A percentile compares a stretch with the other conserved stretches of the same genome.
phyloP scores from a whole-genome alignment of 164 flowering plant genomes.

The Cinnamomum micranthum region DNA sequence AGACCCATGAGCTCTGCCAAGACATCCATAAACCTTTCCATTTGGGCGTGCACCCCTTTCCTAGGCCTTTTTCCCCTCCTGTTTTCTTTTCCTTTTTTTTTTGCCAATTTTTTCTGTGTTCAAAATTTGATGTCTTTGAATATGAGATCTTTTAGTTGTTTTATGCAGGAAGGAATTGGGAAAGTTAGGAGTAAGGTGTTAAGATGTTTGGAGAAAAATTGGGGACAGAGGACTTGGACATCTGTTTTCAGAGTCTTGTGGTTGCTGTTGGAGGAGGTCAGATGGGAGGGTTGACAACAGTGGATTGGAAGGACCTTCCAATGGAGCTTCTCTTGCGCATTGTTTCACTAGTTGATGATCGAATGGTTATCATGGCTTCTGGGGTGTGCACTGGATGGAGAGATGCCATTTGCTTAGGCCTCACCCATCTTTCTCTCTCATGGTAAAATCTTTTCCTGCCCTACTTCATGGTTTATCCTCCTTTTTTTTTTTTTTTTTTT shows the following conservation, averaged over 20 bases:
- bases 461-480: neutral
- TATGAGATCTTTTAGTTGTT: neutral
- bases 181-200: neutral
- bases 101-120: too few species aligned
- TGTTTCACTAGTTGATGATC: conserved; percentile 78
- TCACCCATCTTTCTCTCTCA: conserved; percentile 69
- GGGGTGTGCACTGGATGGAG: conserved; percentile 99
- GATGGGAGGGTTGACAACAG: conserved; percentile 26
- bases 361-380: conserved; percentile 66
- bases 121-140: neutral
- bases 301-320: conserved; percentile 92
- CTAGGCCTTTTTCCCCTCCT: neutral
- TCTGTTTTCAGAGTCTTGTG: conserved; percentile 61
- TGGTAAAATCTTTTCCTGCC: conserved; percentile 43
- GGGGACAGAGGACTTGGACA: conserved; percentile 41
- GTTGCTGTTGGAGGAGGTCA: conserved; percentile 33
- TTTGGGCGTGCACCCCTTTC: neutral
- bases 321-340: conserved; percentile 88
- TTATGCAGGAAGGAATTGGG: conserved; percentile 2
- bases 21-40: neutral
- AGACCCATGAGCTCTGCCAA: neutral
- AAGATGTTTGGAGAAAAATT: conserved; percentile 32
- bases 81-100: neutral
- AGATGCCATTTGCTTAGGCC: conserved; percentile 76
- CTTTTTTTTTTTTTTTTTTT: too few species aligned